Base-by-base conservation (phyloP, 2,329 filamentous ascomycete species). In the Apiospora arundinis region DNA sequence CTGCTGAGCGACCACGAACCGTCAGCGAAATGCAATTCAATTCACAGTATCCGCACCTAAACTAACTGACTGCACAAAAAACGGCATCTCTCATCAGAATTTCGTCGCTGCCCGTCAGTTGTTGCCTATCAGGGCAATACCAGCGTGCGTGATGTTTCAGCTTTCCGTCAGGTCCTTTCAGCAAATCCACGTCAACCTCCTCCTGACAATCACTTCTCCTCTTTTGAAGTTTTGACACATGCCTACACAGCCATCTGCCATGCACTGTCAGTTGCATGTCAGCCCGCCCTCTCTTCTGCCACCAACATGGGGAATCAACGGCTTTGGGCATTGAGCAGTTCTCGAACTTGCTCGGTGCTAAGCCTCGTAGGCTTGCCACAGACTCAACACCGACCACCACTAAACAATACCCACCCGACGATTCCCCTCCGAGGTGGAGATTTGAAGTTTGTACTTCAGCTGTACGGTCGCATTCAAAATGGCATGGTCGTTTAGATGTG, bases 141-240 rank as follows among this genome's bases (percentile, higher is more conserved):
- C 56, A 63, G 56, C 56, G 56, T 63, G 32, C 56, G 56, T n/a
- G 8, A 14, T 40, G 56, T 63, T 63, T 63, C 56, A 63, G 32
- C 32, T 40, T 63, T 32, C 56, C 56, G 56, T 63, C 56, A 63
- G 28, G 56, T 40, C 28, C 56, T 40, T 37, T 63, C 32, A 63
- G 40, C 56, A 63, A 63, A 63, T 63, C 56, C 56, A 63, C 56
- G 56, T 40, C 32, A 40, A 63, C 32, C 56, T 40, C 18, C 56
- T 63, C 32, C 56, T 63, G 56, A 63, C 56, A 63, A 63, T 63
- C 56, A 63, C 56, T 40, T 63, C 56, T 63, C 56, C 56, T 63
- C 56, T 63, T 63, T 63, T 63, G 56, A 63, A 40, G 56, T 63
- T 63, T 63, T 63, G 56, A 40, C 56, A 63, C 56, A 63, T 23